phyloP scores from a whole-genome alignment of 2,329 filamentous ascomycete genomes.

The Xylariaceae sp. region DNA sequence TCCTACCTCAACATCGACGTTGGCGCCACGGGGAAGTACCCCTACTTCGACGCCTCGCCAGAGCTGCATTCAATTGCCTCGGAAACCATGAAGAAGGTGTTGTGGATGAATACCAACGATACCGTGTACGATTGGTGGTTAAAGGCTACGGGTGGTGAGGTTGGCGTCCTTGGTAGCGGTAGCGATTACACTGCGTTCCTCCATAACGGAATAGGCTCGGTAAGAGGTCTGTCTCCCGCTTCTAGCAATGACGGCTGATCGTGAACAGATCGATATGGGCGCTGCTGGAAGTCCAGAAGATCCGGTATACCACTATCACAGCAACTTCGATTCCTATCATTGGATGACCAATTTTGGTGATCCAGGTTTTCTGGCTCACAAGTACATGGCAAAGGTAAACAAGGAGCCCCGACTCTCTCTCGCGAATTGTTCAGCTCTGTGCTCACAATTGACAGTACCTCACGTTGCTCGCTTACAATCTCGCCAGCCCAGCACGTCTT shows the following conservation, averaged over 20 bases:
- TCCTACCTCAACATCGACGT: slow-evolving; percentile 81
- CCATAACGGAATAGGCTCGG: slow-evolving; percentile 43
- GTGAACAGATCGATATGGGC: slow-evolving; percentile 51
- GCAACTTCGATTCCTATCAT: slow-evolving; percentile 77
- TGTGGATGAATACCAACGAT: slow-evolving; percentile 49
- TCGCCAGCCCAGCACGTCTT: slow-evolving; percentile 34
- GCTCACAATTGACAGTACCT: slow-evolving; percentile 28
- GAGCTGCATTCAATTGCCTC: slow-evolving; percentile 63
- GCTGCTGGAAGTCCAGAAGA: slow-evolving; percentile 40
- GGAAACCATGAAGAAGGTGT: slow-evolving; percentile 55
- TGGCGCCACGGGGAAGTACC: slow-evolving; percentile 53
- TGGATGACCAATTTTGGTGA: slow-evolving; percentile 84
- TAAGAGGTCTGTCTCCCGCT: slow-evolving; percentile 32
- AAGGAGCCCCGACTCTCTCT: not conserved
- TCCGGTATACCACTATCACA: slow-evolving; percentile 72
- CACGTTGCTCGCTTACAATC: slow-evolving; percentile 33
- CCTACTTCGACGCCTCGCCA: slow-evolving; percentile 57
- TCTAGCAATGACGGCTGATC: slow-evolving; percentile 15
- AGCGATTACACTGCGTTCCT: slow-evolving; percentile 67
- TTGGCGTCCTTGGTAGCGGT: slow-evolving; percentile 59
- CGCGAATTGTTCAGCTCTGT: not conserved
- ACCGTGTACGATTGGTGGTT: slow-evolving; percentile 39
- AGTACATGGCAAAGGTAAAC: slow-evolving; percentile 50
- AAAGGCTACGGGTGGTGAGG: slow-evolving; percentile 38
- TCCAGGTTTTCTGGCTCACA: slow-evolving; percentile 56